phyloP scores from a whole-genome alignment of 1,284 basidiomycete genomes.

The Kalmanozyma brasiliensis region DNA sequence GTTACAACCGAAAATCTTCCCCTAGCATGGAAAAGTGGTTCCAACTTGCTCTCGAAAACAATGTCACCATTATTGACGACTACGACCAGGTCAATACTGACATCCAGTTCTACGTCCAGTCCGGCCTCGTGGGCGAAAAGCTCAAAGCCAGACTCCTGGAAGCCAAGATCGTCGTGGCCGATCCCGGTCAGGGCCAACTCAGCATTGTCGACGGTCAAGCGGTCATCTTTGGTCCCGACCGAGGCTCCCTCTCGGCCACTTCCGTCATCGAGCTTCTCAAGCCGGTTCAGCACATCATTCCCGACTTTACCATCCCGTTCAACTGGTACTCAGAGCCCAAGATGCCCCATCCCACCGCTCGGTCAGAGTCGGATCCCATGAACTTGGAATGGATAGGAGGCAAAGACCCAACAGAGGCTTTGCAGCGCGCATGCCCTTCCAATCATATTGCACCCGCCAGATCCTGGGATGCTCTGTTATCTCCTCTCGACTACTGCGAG shows the following conservation, averaged over 20 bases:
- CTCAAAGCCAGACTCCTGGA: slow-evolving; percentile 31
- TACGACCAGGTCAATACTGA: slow-evolving; percentile 38
- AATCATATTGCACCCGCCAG: slow-evolving; percentile 17
- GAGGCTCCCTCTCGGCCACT: slow-evolving; percentile 15
- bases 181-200: slow-evolving; percentile 12
- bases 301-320: slow-evolving; percentile 29
- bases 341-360: slow-evolving; percentile 4
- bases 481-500: slow-evolving; percentile 29
- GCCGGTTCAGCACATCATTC: slow-evolving; percentile 28
- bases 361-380: not conserved
- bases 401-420: slow-evolving; percentile 10
- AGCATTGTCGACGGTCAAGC: slow-evolving; percentile 22
- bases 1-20: slow-evolving; percentile 23
- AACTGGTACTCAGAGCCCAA: slow-evolving; percentile 38
- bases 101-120: slow-evolving; percentile 14
- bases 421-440: slow-evolving; percentile 25
- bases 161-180: slow-evolving; percentile 16
- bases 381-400: not conserved
- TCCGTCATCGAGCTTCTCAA: slow-evolving; percentile 19
- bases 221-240: slow-evolving; percentile 20
- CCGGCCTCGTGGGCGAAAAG: slow-evolving; percentile 15
- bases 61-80: slow-evolving; percentile 34
- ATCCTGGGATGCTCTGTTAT: slow-evolving; percentile 17
- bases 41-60: slow-evolving; percentile 19
- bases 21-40: slow-evolving; percentile 30